These are phyloP conservation scores for Casuarina equisetifolia DNA, from an alignment of 306 rosid species.

Conservation along the genomic window DNA sequence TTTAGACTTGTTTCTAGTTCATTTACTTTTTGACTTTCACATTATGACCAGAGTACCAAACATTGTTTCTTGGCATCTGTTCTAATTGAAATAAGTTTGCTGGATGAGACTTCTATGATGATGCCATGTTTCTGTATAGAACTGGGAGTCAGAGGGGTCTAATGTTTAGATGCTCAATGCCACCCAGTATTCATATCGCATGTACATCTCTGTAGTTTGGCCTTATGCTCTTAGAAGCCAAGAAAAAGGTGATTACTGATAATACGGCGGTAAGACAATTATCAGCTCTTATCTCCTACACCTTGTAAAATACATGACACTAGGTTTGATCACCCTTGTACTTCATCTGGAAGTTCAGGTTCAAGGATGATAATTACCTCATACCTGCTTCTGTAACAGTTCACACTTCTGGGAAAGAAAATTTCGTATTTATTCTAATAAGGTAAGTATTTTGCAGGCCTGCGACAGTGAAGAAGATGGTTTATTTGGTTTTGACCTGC, in stretches of 20 bases:
- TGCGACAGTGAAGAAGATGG: constrained; percentile 83
- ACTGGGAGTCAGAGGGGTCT: neutral
- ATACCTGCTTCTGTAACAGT: constrained; percentile 8
- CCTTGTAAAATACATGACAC: neutral
- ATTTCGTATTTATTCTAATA: constrained; percentile 18
- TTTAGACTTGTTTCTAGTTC: neutral
- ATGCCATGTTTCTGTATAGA: neutral
- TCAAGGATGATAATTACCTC: constrained; percentile 15
- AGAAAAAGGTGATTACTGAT: neutral
- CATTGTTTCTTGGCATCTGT: neutral
- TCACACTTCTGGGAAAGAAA: neutral
- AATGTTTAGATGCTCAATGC: neutral
- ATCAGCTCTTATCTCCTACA: neutral
- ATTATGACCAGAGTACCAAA: neutral
- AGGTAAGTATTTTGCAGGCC: constrained; percentile 55
- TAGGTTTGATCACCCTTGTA: neutral
- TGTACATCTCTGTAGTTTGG: neutral
- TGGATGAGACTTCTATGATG: neutral
- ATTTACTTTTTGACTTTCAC: neutral
- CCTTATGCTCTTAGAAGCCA: neutral
- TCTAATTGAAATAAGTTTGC: neutral
- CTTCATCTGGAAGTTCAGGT: constrained; percentile 1
- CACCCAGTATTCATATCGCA: neutral
- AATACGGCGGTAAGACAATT: neutral
- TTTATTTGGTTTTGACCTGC: constrained; percentile 79